Evolutionary conservation across 208 protist species (phyloP), one percentile per base, ranked within the genome.

Genomic region (Leishmania gerbilli): DNA sequence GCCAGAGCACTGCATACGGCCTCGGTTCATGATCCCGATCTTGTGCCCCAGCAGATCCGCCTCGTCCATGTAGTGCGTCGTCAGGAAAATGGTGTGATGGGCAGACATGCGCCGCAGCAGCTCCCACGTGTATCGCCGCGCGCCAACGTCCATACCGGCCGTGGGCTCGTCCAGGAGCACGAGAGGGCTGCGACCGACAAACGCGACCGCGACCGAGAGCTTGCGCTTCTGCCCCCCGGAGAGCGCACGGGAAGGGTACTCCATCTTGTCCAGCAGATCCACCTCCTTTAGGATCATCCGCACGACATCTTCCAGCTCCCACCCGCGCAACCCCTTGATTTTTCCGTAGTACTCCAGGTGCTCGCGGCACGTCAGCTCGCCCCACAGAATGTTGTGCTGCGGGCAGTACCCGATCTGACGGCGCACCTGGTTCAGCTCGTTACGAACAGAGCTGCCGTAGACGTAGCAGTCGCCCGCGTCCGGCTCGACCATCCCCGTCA

Each of bases 51-150:
- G 89, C 37, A 97, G 75, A 47, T 99, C 98, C 1, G 99, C 99
- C 87, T 99, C 99, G 80, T 99, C 98, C 98, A 99, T 99, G 85
- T 92, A 98, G 85, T 99, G 98, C 40, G 97, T 98, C 71, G 88
- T 94, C 55, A 96, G 80, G 24, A 96, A 49, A 56, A 96, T 95
- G 11, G 88, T 97, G 81, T 88, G 91, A 47, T 47, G 42, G 9
- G 42, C 42, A 0, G 82, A 81, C 83, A 92, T 90, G 27, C 80
- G 49, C 0, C 88, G 79, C 79, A 95, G 83, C 53, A 98, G 80
- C 40, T 88, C 86, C 96, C 96, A 98, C 60, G 95, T 91, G 82
- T 92, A 88, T n/a, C 94, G 91, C 2, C 95, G 90, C 1, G 93
- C 90, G 11, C 68, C 72, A 0, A 91, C 90, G 84, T 98, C 96